Base-by-base conservation (phyloP, 2,329 filamentous ascomycete species). In the Arthrobotrys sinensis region DNA sequence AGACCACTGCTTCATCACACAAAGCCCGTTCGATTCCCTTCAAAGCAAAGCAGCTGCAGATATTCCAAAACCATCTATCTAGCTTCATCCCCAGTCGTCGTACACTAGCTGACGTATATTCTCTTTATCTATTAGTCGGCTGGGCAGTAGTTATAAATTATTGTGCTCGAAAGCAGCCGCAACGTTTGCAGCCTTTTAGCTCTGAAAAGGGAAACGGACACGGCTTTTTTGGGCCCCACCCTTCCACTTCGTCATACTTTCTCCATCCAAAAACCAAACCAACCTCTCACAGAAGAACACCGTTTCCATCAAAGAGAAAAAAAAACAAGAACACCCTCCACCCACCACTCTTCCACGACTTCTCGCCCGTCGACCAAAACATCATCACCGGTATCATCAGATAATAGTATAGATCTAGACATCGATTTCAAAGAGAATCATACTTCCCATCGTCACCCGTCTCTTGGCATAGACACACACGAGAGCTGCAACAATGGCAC, bases 401-500 rank as follows among this genome's bases (percentile, higher is more conserved):
- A 21, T 16, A 48, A 16, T 10, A 38, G 8, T 10, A 38, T n/a
- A n/a, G n/a, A 38, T 38, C 12, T 38, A 10, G 36, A 3, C 12
- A 10, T 38, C 24, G 24, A 28, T 38, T 38, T 38, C 36, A 38
- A 38, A 8, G n/a, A n/a, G n/a, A n/a, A n/a, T n/a, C n/a, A n/a
- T n/a, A n/a, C n/a, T 10, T 14, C 12, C 36, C 12, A 38, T 28
- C 24, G 2, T 14, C 36, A 38, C 8, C 36, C 8, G 36, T 38
- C 36, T 38, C 43, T 45, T 45, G 12, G 43, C 4, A 16, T 45
- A 6, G 4, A 16, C 24, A 24, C 34, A 43, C 19, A n/a, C 5
- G 6, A n/a, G 14, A 57, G 28, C 50, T 45, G 4, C n/a, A 38
- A 57, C 34, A 75, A 93, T 93, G 91, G 90, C 92, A 85, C 91